Base-by-base conservation (phyloP, 306 rosid species). In the Pterocarpus santalinus region DNA sequence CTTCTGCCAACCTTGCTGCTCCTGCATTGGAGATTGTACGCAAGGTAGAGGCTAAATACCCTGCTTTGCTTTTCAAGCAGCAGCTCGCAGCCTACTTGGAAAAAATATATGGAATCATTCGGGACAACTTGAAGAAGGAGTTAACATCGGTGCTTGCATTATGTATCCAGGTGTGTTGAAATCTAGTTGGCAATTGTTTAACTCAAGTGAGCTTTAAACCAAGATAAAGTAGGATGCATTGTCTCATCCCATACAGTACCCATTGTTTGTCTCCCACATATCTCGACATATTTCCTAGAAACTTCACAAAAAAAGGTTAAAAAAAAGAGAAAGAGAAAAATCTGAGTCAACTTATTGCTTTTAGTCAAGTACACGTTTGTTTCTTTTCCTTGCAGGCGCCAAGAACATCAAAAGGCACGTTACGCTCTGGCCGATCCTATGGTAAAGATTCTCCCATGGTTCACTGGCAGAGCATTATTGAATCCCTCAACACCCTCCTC, bases 1-100 rank as follows among this genome's bases (percentile, higher is more conserved):
- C 97, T 79, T 91, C 93, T 83, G 90, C 89, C 78, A 88, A 76
- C 83, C 91, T 93, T 69, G 81, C 92, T 70, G 85, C 89, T 15
- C 81, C 90, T 69, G 83, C 85, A 14, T 44, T 77, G 34, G 95
- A 93, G 17, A 88, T 86, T 43, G 91, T 90, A 6, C 90, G 90
- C 66, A 91, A 88, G 80, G 92, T 93, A 49, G 97, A 93, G 82
- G 97, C 97, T 33, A 93, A 91, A 69, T 93, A 93, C 76, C 97
- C 97, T 12, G 97, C 97, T 69, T 90, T 91, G 79, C 90, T 93
- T 69, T 93, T 93, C 88, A 93, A 91, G 94, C 97, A 93, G 87
- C 97, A 93, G 91, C 90, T 93, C 78, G 91, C 94, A 62, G 97
- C 97, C 38, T 93, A 91, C 79, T 90, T 93, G 57, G 97, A 93